Conservation (phyloP, 78 protist species). For the Polysphondylium violaceum region DNA sequence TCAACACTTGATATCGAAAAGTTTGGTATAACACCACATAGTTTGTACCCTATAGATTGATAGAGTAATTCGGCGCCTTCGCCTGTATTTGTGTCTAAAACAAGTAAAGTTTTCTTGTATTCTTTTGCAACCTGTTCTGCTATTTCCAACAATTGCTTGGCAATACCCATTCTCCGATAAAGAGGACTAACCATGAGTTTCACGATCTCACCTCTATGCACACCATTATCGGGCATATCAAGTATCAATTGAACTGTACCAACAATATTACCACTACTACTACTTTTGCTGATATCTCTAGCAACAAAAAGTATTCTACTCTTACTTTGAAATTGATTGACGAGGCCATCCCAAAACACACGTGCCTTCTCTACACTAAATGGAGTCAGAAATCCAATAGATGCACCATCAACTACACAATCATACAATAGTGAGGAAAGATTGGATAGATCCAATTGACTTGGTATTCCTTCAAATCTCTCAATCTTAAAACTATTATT, state of each 20-base stretch:
- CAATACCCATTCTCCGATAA: slow-evolving; percentile 1
- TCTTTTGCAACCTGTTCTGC: neutral
- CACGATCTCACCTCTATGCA: slow-evolving; percentile 12
- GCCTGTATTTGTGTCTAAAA: neutral
- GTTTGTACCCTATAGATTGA: no score
- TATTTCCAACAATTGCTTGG: neutral
- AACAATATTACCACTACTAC: neutral
- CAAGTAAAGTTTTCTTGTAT: neutral
- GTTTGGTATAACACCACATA: no score
- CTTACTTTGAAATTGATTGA: neutral
- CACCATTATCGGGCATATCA: neutral
- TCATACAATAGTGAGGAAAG: neutral
- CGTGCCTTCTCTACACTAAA: neutral
- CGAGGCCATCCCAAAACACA: neutral
- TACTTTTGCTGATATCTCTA: neutral
- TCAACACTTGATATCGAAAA: no score
- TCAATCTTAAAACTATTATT: no score
- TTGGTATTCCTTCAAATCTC: no score
- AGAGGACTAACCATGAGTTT: neutral
- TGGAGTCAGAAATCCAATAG: neutral
- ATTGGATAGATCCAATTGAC: no score
- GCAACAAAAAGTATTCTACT: neutral
- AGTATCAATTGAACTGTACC: neutral
- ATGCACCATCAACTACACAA: neutral
- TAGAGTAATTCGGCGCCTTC: no score